Conservation (phyloP, 495 filamentous ascomycete genomes). For the Viridothelium virens region DNA sequence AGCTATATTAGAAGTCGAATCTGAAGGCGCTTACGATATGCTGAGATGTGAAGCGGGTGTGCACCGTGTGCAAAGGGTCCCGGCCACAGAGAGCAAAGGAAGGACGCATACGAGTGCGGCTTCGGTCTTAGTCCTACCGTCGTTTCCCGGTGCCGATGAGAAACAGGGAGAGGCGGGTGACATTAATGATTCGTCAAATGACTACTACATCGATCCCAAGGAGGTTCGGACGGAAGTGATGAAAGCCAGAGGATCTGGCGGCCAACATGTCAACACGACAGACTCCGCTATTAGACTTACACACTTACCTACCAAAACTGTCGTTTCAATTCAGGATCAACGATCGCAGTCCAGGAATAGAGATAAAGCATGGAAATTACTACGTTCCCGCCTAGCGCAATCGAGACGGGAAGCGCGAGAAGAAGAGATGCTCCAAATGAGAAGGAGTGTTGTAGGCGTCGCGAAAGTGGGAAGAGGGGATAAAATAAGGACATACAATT, state of each 20-base stretch:
- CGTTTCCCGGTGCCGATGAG: conserved; percentile 53
- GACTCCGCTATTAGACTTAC: conserved; percentile 92
- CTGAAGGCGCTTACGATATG: conserved; percentile 64
- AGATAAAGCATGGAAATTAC: conserved; percentile 72
- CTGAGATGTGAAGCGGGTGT: conserved; percentile 86
- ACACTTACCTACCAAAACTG: conserved; percentile 77
- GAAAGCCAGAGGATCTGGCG: conserved; percentile 84
- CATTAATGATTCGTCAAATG: conserved; percentile 73
- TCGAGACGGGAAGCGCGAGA: conserved; percentile 73
- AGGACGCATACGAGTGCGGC: conserved; percentile 90
- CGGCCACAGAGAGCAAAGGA: conserved; percentile 79
- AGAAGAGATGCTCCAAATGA: conserved; percentile 63
- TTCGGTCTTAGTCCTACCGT: conserved; percentile 82
- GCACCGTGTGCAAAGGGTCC: conserved; percentile 88
- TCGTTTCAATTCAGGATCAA: conserved; percentile 85
- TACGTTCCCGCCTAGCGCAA: conserved; percentile 78
- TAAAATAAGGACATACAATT: conserved; percentile 95
- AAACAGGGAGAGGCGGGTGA: conserved; percentile 45
- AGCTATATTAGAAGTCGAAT: conserved; percentile 78
- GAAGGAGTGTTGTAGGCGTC: conserved; percentile 68
- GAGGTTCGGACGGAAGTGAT: conserved; percentile 86
- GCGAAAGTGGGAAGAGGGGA: conserved; percentile 77
- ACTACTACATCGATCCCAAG: conserved; percentile 79
- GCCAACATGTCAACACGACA: conserved; percentile 97
- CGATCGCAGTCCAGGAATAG: conserved; percentile 87